These are phyloP conservation scores for Alternaria panax DNA, from an alignment of 2,329 filamentous ascomycete genomes.

Conservation along the genomic window DNA sequence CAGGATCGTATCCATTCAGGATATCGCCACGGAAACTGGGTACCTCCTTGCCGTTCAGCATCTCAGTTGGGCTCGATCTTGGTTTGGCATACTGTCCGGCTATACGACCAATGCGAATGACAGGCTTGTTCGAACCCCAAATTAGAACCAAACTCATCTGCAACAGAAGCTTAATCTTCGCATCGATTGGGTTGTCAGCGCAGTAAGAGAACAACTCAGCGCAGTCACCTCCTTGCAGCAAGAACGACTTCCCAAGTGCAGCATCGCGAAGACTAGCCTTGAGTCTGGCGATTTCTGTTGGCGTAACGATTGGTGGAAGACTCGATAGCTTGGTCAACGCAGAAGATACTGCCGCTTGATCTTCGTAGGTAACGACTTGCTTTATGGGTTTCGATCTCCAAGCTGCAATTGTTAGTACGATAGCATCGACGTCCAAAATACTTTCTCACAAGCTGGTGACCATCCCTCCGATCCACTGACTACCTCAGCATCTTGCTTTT, in stretches of 20 bases:
- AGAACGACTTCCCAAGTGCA: slow-evolving; percentile 86
- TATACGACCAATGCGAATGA: slow-evolving; percentile 94
- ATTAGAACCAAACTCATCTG: slow-evolving; percentile 98
- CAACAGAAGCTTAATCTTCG: slow-evolving; percentile 93
- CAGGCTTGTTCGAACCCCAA: slow-evolving; percentile 81
- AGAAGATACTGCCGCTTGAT: slow-evolving; percentile 65
- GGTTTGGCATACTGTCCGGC: slow-evolving; percentile 98
- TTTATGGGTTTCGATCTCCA: slow-evolving; percentile 83
- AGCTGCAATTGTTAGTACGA: slow-evolving; percentile 53
- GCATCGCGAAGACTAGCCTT: slow-evolving; percentile 83
- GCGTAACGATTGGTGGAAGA: slow-evolving; percentile 80
- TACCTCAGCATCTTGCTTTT: slow-evolving; percentile 8
- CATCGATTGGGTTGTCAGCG: slow-evolving; percentile 84
- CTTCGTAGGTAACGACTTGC: slow-evolving; percentile 74
- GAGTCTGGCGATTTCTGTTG: slow-evolving; percentile 79
- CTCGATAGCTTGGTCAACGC: slow-evolving; percentile 70
- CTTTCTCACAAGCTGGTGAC: slow-evolving; percentile 51
- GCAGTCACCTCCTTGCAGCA: slow-evolving; percentile 96
- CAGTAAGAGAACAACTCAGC: slow-evolving; percentile 98
- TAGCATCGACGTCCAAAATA: too few species aligned
- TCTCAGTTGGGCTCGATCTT: slow-evolving; percentile 85
- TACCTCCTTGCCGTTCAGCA: slow-evolving; percentile 78
- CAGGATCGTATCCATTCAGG: slow-evolving; percentile 82
- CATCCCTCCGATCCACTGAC: slow-evolving; percentile 34
- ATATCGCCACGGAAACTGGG: slow-evolving; percentile 96